Conservation (phyloP, 108 stramenopile genomes). For the Nitzschia sp. region DNA sequence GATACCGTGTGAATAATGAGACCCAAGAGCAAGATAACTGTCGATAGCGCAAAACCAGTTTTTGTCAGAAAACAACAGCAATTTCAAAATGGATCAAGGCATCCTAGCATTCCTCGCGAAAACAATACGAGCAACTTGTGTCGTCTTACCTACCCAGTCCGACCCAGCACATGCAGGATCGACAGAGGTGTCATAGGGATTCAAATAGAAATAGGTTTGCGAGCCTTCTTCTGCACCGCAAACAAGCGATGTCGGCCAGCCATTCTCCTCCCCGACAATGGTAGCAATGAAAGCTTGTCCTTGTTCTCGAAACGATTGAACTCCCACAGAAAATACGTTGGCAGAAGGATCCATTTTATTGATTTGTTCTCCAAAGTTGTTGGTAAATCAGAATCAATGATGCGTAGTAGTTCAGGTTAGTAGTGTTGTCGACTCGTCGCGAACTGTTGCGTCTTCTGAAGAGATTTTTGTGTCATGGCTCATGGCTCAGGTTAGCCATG, state of each 20-base stretch:
- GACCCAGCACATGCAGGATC: constrained; percentile 22
- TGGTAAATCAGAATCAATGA: too few relatives aligned
- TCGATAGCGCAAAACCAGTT: not conserved
- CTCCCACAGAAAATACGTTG: constrained; percentile 1
- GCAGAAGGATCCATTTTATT: not conserved
- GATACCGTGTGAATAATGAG: constrained; percentile 13
- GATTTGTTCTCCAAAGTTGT: too few relatives aligned
- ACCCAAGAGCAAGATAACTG: not conserved
- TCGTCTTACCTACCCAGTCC: constrained; percentile 23
- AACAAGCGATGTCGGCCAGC: not conserved
- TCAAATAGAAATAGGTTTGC: constrained; percentile 12
- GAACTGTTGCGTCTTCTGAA: too few relatives aligned
- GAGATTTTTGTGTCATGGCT: too few relatives aligned
- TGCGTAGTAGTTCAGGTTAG: too few relatives aligned
- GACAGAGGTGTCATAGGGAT: constrained; percentile 11
- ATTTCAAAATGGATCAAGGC: not conserved
- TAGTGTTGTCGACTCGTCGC: too few relatives aligned
- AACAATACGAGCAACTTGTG: not conserved
- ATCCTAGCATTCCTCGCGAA: not conserved
- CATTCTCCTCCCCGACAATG: not conserved
- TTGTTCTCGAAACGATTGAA: constrained; percentile 2
- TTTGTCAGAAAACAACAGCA: not conserved
- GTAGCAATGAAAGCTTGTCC: constrained; percentile 8
- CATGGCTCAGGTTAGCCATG: too few relatives aligned
- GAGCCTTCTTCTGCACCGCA: constrained; percentile 7